A percentile compares a stretch with the other conserved stretches of the same genome.
These are phyloP conservation scores for Candolleomyces eurysporus DNA, from an alignment of 768 basidiomycete genomes.

Conservation along the genomic window DNA sequence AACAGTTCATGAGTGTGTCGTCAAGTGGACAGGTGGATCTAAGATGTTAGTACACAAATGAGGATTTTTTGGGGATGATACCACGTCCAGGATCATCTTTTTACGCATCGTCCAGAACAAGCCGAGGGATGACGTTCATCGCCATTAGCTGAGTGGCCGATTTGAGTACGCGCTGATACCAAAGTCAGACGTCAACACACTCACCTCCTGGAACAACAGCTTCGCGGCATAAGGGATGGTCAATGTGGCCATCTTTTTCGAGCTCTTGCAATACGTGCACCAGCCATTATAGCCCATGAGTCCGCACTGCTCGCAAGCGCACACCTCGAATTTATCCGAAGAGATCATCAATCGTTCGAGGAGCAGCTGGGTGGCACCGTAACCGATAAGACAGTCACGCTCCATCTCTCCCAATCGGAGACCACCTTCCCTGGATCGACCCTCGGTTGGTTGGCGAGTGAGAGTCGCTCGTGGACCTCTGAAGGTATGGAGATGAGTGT, in stretches of 20 bases:
- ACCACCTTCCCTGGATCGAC: conserved; percentile 96
- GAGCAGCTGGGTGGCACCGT: conserved; percentile 96
- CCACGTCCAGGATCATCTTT: background rate
- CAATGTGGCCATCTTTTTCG: conserved; percentile 92
- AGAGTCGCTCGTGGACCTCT: conserved; percentile 95
- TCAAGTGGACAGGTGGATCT: too few species aligned
- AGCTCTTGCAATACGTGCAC: conserved; percentile 98
- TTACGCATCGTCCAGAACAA: conserved; percentile 80
- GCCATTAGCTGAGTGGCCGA: conserved; percentile 74
- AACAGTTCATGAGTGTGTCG: too few species aligned
- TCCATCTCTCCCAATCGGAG: conserved; percentile 99
- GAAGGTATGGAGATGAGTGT: conserved; percentile 11
- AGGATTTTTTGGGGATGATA: too few species aligned
- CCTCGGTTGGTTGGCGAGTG: conserved; percentile 97
- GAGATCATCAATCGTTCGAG: conserved; percentile 99
- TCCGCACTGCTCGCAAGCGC: conserved; percentile 93
- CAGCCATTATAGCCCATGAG: conserved; percentile 93
- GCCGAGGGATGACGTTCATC: conserved; percentile 92
- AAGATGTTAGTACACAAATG: too few species aligned
- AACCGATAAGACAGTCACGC: conserved; percentile 95
- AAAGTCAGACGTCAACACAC: conserved; percentile 15
- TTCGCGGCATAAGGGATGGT: conserved; percentile 98
- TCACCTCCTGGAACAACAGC: conserved; percentile 84
- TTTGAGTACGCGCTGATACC: background rate
- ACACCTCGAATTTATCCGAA: conserved; percentile 96